phyloP scores from a whole-genome alignment of 2,329 filamentous ascomycete species.

The Paecilomyces sp. region DNA sequence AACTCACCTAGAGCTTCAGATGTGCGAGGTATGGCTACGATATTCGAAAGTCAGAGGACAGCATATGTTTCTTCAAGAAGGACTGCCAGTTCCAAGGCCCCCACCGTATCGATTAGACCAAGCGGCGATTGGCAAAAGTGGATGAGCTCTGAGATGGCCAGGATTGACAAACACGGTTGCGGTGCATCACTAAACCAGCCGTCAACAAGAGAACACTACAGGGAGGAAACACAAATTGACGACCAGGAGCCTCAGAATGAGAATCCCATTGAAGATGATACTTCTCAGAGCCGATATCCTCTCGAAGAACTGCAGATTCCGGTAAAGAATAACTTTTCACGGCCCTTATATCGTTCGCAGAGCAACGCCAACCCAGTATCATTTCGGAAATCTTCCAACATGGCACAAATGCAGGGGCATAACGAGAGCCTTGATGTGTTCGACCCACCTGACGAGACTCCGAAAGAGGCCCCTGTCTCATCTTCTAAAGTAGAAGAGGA shows the following conservation, averaged over 20 bases:
- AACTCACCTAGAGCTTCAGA: conserved; percentile 7
- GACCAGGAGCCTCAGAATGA: conserved; percentile 15
- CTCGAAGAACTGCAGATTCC: conserved; percentile 1
- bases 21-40: conserved; percentile 30
- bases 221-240: conserved; percentile 32
- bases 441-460: neutral
- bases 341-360: conserved; percentile 28
- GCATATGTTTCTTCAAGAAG: conserved; percentile 24
- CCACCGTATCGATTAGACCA: conserved; percentile 8
- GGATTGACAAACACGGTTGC: conserved; percentile 15
- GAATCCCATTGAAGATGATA: neutral
- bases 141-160: conserved; percentile 29
- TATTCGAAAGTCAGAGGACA: conserved; percentile 23
- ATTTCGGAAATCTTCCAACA: conserved; percentile 5
- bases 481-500: neutral
- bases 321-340: conserved; percentile 27
- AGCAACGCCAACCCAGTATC: conserved; percentile 17
- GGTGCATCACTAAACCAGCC: conserved; percentile 5
- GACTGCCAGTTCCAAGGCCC: neutral
- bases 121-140: conserved; percentile 32
- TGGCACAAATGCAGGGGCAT: conserved; percentile 1
- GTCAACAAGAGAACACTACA: conserved; percentile 25
- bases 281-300: neutral
- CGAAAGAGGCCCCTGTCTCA: conserved; percentile 1
- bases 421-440: neutral